Percentiles rank a stretch among this genome's conserved stretches.
These are phyloP conservation scores for Pseudozyma flocculosa DNA, from an alignment of 1,284 basidiomycete species.

Conservation along the genomic window DNA sequence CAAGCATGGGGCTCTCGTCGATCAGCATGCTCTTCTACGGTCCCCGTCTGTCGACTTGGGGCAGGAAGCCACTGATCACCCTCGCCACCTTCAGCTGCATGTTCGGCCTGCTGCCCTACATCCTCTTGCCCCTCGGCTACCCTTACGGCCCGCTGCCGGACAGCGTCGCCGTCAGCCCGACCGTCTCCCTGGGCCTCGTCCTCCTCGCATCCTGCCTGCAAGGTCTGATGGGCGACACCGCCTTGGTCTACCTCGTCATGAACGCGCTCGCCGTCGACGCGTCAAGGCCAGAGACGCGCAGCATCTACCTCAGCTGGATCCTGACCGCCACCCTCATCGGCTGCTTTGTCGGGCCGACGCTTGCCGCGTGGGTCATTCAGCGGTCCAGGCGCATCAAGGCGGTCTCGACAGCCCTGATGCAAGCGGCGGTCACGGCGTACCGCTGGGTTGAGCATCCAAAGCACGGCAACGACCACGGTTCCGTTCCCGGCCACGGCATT, in stretches of 20 bases:
- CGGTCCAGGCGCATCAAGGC: conserved; percentile 4
- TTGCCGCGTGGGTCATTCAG: conserved; percentile 29
- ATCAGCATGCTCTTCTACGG: conserved; percentile 36
- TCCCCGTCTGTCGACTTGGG: conserved; percentile 25
- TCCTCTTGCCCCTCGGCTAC: conserved; percentile 24
- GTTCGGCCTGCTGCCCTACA: conserved; percentile 29
- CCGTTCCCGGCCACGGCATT: neutral
- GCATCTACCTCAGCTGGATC: conserved; percentile 25
- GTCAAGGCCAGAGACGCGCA: conserved; percentile 20
- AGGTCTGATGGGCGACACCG: conserved; percentile 24
- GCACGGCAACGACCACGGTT: neutral
- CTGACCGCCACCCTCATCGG: conserved; percentile 27
- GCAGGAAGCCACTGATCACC: conserved; percentile 29
- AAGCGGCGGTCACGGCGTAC: neutral
- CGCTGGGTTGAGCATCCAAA: neutral
- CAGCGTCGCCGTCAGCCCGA: conserved; percentile 17
- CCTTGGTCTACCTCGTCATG: conserved; percentile 21
- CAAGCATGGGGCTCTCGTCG: conserved; percentile 27
- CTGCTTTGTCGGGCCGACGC: conserved; percentile 23
- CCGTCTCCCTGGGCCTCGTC: conserved; percentile 18
- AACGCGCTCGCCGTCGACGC: conserved; percentile 32
- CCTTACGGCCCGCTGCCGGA: conserved; percentile 25
- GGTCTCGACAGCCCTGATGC: neutral
- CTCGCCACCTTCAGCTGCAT: conserved; percentile 25
- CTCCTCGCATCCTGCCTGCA: conserved; percentile 23